phyloP scores from a whole-genome alignment of 345 rosid species.

The Euphorbia lathyris region DNA sequence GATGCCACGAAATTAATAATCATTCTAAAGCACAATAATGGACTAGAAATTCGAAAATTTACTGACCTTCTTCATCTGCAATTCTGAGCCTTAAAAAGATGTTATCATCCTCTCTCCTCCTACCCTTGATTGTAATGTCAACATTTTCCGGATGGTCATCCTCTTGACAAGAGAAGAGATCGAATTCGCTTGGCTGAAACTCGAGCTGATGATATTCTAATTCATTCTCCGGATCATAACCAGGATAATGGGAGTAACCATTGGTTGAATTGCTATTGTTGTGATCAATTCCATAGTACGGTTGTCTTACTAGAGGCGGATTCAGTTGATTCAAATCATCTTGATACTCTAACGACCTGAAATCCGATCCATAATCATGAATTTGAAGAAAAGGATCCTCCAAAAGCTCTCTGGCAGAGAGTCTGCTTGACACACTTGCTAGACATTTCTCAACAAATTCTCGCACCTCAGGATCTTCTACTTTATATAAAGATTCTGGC shows the following conservation, averaged over 20 bases:
- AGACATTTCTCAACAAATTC: conserved; percentile 84
- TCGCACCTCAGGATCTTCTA: conserved; percentile 68
- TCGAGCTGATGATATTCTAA: conserved; percentile 50
- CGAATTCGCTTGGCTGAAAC: conserved; percentile 48
- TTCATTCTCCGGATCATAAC: conserved; percentile 27
- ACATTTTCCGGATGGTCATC: conserved; percentile 50
- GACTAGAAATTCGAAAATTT: background rate
- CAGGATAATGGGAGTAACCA: conserved; percentile 7
- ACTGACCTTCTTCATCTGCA: conserved; percentile 76
- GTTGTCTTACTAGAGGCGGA: conserved; percentile 43
- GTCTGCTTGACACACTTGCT: conserved; percentile 68
- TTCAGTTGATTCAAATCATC: conserved; percentile 38
- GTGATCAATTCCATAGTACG: conserved; percentile 34
- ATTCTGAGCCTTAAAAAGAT: conserved; percentile 67
- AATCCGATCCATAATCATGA: conserved; percentile 54
- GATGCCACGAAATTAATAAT: too few species aligned
- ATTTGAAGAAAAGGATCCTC: conserved; percentile 71
- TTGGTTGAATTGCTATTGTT: conserved; percentile 23
- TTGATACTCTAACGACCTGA: conserved; percentile 40
- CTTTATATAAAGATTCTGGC: conserved; percentile 80
- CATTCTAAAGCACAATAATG: conserved; percentile 1
- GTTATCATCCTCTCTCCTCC: conserved; percentile 59
- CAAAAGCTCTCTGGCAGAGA: conserved; percentile 78
- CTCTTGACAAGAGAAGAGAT: conserved; percentile 64
- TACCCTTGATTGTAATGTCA: conserved; percentile 72